Evolutionary conservation across 768 basidiomycete species (phyloP).

Genomic region (Gymnopilus dilepis): DNA sequence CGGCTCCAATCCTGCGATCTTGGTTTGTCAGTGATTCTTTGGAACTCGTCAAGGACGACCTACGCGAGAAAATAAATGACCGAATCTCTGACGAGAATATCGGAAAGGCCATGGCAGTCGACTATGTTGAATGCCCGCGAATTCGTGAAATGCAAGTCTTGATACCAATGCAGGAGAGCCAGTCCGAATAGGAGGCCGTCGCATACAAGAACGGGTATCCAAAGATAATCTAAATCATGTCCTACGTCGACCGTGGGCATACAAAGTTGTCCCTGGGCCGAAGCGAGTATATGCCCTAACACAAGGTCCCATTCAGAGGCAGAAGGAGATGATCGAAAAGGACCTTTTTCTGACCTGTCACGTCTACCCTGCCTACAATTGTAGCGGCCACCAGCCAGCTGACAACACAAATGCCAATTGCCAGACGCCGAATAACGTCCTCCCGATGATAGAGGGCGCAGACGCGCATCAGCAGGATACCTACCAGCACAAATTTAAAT

Average conservation of each 20-base stretch:
- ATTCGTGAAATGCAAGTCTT: no score
- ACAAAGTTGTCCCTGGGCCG: no score
- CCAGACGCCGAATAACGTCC: background rate
- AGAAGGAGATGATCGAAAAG: no score
- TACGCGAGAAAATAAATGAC: background rate
- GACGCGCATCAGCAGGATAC: background rate
- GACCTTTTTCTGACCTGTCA: no score
- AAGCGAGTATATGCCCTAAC: no score
- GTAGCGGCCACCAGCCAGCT: no score
- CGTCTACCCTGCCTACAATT: no score
- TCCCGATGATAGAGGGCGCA: background rate
- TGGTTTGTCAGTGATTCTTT: background rate
- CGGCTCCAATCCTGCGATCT: background rate
- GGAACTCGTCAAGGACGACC: background rate
- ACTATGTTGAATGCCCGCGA: background rate
- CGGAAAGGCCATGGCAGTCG: background rate
- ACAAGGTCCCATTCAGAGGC: no score
- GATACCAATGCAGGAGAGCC: background rate
- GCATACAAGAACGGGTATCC: background rate
- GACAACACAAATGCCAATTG: background rate
- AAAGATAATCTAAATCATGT: no score
- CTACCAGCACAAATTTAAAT: background rate
- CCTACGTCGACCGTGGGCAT: no score
- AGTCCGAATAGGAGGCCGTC: background rate
- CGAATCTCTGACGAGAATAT: background rate